Evolutionary conservation across 495 filamentous ascomycete species (phyloP).

Genomic region (Neurospora sp.): DNA sequence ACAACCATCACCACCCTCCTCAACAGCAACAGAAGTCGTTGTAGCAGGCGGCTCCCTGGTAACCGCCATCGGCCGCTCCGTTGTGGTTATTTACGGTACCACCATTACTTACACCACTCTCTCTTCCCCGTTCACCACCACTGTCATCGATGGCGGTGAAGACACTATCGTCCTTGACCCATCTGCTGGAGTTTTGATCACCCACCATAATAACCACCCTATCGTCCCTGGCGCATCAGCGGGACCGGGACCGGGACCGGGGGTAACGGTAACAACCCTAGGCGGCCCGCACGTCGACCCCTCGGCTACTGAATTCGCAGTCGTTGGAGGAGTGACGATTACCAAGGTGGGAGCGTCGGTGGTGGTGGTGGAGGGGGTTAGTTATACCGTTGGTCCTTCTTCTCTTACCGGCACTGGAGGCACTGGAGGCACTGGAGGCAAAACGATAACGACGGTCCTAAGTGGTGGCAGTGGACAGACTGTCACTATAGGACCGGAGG

Average conservation of each 20-base stretch:
- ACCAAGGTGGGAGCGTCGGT: constrained; percentile 39
- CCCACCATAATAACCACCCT: constrained; percentile 13
- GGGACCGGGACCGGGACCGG: neutral
- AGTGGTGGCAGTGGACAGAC: constrained; percentile 33
- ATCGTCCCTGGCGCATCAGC: neutral
- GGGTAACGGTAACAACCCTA: constrained; percentile 19
- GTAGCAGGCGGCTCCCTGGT: constrained; percentile 37
- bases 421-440: constrained; percentile 2
- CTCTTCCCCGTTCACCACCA: constrained; percentile 15
- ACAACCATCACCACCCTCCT: neutral
- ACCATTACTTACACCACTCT: constrained; percentile 32
- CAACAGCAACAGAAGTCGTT: constrained; percentile 19
- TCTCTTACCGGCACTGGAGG: neutral
- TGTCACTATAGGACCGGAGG: constrained; percentile 36
- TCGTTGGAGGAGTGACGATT: constrained; percentile 39
- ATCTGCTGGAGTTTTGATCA: constrained; percentile 24
- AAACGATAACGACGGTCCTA: constrained; percentile 31
- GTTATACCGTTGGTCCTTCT: constrained; percentile 32
- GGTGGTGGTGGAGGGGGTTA: constrained; percentile 37
- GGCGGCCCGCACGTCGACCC: constrained; percentile 26
- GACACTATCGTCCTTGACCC: constrained; percentile 39
- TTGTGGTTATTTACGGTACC: constrained; percentile 32
- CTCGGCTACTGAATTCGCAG: constrained; percentile 26
- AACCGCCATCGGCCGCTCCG: constrained; percentile 34
- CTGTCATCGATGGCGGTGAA: constrained; percentile 27